Conservation (phyloP, 805 yeast species). For the Zygosaccharomyces siamensis region DNA sequence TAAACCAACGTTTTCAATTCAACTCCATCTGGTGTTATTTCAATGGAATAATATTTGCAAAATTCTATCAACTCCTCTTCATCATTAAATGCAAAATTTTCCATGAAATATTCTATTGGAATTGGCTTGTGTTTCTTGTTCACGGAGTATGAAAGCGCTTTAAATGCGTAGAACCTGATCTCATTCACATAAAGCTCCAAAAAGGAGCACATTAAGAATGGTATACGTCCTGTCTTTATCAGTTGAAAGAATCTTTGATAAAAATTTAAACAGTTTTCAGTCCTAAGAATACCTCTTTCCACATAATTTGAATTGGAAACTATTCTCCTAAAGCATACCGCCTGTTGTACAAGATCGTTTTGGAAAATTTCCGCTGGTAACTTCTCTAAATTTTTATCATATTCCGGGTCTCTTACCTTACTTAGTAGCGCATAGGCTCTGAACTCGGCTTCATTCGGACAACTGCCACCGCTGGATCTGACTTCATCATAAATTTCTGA, state of each 20-base stretch:
- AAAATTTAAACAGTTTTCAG: slow-evolving; percentile 56
- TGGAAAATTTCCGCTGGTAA: slow-evolving; percentile 55
- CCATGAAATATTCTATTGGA: slow-evolving; percentile 43
- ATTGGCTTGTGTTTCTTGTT: slow-evolving; percentile 71
- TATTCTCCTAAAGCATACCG: slow-evolving; percentile 63
- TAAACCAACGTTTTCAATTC: slow-evolving; percentile 43
- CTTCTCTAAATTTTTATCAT: slow-evolving; percentile 68
- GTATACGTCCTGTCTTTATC: slow-evolving; percentile 46
- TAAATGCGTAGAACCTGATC: slow-evolving; percentile 66
- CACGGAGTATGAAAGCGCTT: slow-evolving; percentile 56
- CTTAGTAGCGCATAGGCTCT: slow-evolving; percentile 80
- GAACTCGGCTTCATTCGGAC: slow-evolving; percentile 89
- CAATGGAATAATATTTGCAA: slow-evolving; percentile 60
- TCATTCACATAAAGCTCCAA: slow-evolving; percentile 79
- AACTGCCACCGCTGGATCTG: slow-evolving; percentile 58
- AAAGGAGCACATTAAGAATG: slow-evolving; percentile 67
- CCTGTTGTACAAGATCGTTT: slow-evolving; percentile 59
- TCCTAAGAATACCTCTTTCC: slow-evolving; percentile 48
- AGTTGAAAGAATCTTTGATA: slow-evolving; percentile 62
- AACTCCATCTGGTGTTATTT: slow-evolving; percentile 37
- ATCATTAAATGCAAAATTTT: slow-evolving; percentile 64
- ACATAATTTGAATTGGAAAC: slow-evolving; percentile 57
- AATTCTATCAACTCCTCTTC: slow-evolving; percentile 49
- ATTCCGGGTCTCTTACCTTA: slow-evolving; percentile 77
- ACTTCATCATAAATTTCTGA: slow-evolving; percentile 83